These are phyloP conservation scores for Cladophialophora bantiana DNA, from an alignment of 2,329 filamentous ascomycete genomes.

Conservation along the genomic window DNA sequence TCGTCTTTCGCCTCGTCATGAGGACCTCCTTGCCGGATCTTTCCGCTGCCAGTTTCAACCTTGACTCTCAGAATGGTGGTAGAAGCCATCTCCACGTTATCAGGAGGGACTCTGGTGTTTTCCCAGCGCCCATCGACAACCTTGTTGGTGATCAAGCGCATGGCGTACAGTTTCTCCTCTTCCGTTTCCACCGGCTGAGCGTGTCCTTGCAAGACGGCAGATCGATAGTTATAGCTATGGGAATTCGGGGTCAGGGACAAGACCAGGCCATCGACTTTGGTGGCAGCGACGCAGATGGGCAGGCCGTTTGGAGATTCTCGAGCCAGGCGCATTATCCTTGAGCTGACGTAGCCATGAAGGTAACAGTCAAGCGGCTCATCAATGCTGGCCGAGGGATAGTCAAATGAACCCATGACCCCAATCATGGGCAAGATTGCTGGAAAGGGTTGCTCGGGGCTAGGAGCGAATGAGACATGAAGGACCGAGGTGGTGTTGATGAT, in stretches of 20 bases:
- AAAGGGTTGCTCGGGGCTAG: constrained; percentile 68
- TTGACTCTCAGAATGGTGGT: constrained; percentile 75
- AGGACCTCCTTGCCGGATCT: constrained; percentile 72
- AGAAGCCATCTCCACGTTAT: constrained; percentile 73
- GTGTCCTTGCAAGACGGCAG: constrained; percentile 77
- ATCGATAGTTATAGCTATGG: constrained; percentile 88
- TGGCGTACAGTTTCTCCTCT: constrained; percentile 77
- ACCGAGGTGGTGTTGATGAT: constrained; percentile 78
- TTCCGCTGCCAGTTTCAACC: constrained; percentile 75
- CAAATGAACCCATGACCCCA: constrained; percentile 78
- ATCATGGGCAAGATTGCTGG: constrained; percentile 85
- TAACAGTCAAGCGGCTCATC: constrained; percentile 76
- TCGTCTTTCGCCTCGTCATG: constrained; percentile 66
- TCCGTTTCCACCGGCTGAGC: constrained; percentile 70
- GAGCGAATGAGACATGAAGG: constrained; percentile 79
- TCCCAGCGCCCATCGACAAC: constrained; percentile 74
- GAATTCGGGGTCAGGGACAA: constrained; percentile 79
- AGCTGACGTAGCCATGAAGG: constrained; percentile 83
- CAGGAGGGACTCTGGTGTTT: constrained; percentile 73
- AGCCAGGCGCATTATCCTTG: constrained; percentile 74
- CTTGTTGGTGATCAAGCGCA: constrained; percentile 78
- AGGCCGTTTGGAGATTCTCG: constrained; percentile 61
- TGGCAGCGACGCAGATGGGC: constrained; percentile 75
- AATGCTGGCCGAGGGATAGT: constrained; percentile 64
- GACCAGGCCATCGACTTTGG: constrained; percentile 79